These are phyloP conservation scores for Streptanthus diversifolius DNA, from an alignment of 345 rosid genomes.

Conservation along the genomic window DNA sequence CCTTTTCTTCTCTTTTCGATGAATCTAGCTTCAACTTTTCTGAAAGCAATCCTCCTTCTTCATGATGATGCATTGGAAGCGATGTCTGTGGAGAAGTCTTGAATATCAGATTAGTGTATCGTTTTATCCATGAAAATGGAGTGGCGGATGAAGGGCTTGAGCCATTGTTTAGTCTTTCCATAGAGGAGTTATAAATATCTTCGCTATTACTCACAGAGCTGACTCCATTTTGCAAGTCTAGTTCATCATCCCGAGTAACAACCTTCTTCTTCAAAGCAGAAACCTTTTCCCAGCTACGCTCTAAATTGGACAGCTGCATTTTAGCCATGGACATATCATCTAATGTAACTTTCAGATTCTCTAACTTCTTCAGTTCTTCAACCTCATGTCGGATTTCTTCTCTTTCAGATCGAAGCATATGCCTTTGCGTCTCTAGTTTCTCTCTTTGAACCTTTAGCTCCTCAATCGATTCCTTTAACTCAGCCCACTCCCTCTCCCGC, in stretches of 20 bases:
- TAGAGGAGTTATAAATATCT: slow-evolving; percentile 42
- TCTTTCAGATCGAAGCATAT: slow-evolving; percentile 68
- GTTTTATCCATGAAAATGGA: slow-evolving; percentile 77
- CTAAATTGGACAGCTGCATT: slow-evolving; percentile 59
- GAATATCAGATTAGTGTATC: slow-evolving; percentile 60
- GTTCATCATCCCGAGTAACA: slow-evolving; percentile 38
- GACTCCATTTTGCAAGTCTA: slow-evolving; percentile 30
- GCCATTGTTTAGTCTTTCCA: slow-evolving; percentile 31
- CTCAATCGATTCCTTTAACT: slow-evolving; percentile 63
- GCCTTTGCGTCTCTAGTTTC: slow-evolving; percentile 79
- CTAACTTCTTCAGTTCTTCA: slow-evolving; percentile 70
- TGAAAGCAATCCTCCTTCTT: slow-evolving; percentile 19
- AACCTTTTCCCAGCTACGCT: slow-evolving; percentile 52
- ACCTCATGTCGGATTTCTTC: slow-evolving; percentile 59
- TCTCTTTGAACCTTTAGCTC: slow-evolving; percentile 73
- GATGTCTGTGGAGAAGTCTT: slow-evolving; percentile 53
- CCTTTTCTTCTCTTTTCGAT: slow-evolving; percentile 38
- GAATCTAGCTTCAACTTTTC: slow-evolving; percentile 31
- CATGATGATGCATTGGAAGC: slow-evolving; percentile 14
- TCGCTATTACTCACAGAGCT: slow-evolving; percentile 34
- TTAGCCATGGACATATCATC: slow-evolving; percentile 66
- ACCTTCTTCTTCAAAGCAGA: slow-evolving; percentile 49
- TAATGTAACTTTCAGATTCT: slow-evolving; percentile 64
- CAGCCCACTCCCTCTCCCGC: slow-evolving; percentile 78
- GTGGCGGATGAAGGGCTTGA: slow-evolving; percentile 44